These are phyloP conservation scores for Quercus robur DNA, from an alignment of 306 rosid species.

Conservation along the genomic window DNA sequence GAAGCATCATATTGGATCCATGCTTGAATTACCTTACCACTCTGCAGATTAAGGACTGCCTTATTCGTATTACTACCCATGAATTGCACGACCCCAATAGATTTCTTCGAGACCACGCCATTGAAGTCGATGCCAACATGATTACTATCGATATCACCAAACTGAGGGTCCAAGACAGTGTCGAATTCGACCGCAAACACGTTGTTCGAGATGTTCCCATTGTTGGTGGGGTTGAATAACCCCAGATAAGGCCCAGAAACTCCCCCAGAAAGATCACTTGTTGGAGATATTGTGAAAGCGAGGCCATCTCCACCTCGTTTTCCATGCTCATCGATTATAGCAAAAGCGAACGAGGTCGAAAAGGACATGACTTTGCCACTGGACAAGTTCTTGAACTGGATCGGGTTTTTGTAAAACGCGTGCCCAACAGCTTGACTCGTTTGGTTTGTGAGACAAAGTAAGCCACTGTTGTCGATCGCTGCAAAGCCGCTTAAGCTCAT, in stretches of 20 bases:
- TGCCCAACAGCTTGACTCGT: constrained; percentile 13
- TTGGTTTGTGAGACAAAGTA: constrained; percentile 31
- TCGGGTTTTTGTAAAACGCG: neutral
- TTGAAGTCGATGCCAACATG: constrained; percentile 34
- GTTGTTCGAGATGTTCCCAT: constrained; percentile 24
- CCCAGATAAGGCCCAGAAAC: constrained; percentile 29
- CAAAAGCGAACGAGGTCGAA: constrained; percentile 8
- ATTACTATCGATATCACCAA: constrained; percentile 18
- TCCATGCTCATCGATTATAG: neutral
- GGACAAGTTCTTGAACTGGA: constrained; percentile 11
- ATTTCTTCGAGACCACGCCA: constrained; percentile 19
- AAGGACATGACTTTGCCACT: neutral
- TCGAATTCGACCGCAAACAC: constrained; percentile 35
- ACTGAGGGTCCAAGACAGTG: constrained; percentile 13
- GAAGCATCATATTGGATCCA: constrained; percentile 25
- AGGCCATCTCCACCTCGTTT: constrained; percentile 1
- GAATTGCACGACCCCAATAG: constrained; percentile 16
- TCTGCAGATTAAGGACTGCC: constrained; percentile 1
- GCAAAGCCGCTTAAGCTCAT: constrained; percentile 43
- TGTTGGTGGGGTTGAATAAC: constrained; percentile 20
- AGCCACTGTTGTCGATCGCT: constrained; percentile 25
- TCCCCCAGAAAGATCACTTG: neutral
- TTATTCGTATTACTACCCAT: neutral
- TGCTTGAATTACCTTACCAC: constrained; percentile 23
- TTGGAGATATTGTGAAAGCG: constrained; percentile 1